Base-by-base conservation (phyloP, 441 rosid species). In the Geranium incanum region DNA sequence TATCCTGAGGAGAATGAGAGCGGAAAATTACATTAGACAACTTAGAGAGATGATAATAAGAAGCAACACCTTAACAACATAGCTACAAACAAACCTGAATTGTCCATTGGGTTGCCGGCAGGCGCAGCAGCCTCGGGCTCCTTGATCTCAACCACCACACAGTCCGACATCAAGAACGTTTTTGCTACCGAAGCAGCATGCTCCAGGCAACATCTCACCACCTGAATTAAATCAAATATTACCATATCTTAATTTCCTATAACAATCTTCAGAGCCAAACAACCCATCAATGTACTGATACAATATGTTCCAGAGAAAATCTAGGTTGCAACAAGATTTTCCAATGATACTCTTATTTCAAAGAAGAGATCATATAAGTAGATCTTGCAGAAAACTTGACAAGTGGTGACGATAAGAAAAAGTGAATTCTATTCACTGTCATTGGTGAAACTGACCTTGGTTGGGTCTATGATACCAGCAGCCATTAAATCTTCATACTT, bases 401-500 rank as follows among this genome's bases (percentile, higher is more conserved):
- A 21, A 21, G 21, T 21, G 21, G 21, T 21, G 0, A 21, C 21
- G 0, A 21, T 21, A 21, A 21, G 21, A 21, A 21, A 21, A 21
- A 21, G 21, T 21, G 21, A 21, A 21, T 21, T 21, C 21, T 21
- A 21, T 21, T 21, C 21, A 21, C 21, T 21, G 21, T 21, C 21
- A 21, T 45, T 9, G 13, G 21, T 15, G 18, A 23, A 37, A 69
- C 85, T 75, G 67, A 88, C 98, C 93, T 93, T 91, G 4, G 98
- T 89, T 71, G 98, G 98, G 78, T 93, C 97, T 8, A 93, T 93
- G 69, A 93, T 93, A 64, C 97, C 97, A 70, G 90, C 97, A 72
- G 95, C 84, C 98, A 93, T 91, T n/a, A 93, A 74, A 84, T 93
- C 97, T 73, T 93, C 97, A n/a, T 91, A 93, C 7, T 84, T 85